phyloP scores from a whole-genome alignment of 2,329 filamentous ascomycete species.

The Domatiomyces catenatus region DNA sequence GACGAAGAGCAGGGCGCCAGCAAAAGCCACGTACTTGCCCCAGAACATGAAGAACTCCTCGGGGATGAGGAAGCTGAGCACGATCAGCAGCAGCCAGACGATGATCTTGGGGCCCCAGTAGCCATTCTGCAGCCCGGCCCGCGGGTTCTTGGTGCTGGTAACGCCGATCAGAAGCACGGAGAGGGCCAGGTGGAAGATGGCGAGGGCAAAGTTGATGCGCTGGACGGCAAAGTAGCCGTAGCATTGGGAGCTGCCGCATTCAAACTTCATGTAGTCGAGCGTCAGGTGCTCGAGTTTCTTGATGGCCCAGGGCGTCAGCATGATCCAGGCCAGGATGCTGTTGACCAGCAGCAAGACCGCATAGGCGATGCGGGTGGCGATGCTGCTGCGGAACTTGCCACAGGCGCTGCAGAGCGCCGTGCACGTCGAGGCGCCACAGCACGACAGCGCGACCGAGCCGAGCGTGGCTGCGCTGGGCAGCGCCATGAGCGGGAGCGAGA shows the following conservation, averaged over 20 bases:
- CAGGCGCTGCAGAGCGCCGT: conserved; percentile 91
- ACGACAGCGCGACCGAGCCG: conserved; percentile 67
- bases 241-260: conserved; percentile 67
- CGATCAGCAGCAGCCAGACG: conserved; percentile 71
- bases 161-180: conserved; percentile 76
- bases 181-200: conserved; percentile 79
- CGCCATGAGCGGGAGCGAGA: conserved; percentile 79
- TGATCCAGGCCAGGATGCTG: conserved; percentile 94
- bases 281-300: conserved; percentile 86
- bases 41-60: conserved; percentile 89
- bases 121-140: conserved; percentile 87
- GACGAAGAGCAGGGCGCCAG: conserved; percentile 82
- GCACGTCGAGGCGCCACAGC: conserved; percentile 91
- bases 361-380: conserved; percentile 92
- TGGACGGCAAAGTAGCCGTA: conserved; percentile 94
- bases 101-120: conserved; percentile 97
- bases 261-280: conserved; percentile 90
- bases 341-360: conserved; percentile 89
- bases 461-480: conserved; percentile 76
- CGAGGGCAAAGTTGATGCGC: conserved; percentile 93
- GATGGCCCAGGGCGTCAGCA: conserved; percentile 97
- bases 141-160: conserved; percentile 67
- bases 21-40: conserved; percentile 83
- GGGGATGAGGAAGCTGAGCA: conserved; percentile 88
- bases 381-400: conserved; percentile 93